A percentile compares a stretch with the other conserved stretches of the same genome.
These are phyloP conservation scores for Penicillium coprophilum DNA, from an alignment of 495 filamentous ascomycete species.

Conservation along the genomic window DNA sequence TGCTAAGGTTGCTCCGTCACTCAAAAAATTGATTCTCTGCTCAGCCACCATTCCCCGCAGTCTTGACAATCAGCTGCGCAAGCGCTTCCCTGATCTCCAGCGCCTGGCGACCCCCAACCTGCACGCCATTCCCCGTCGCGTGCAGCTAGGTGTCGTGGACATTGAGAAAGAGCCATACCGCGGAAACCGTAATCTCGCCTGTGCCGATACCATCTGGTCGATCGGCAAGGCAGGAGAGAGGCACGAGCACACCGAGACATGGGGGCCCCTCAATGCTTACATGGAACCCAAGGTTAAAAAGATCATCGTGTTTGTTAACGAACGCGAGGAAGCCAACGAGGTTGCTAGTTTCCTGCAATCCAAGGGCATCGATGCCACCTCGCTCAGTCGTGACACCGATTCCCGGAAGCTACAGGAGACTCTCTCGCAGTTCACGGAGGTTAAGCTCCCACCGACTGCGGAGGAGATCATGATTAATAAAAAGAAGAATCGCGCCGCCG, in stretches of 20 bases:
- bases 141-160: constrained; percentile 92
- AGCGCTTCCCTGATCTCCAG: constrained; percentile 75
- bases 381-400: constrained; percentile 77
- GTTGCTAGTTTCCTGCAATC: constrained; percentile 74
- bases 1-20: constrained; percentile 69
- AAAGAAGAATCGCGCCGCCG: constrained; percentile 33
- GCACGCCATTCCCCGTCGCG: constrained; percentile 90
- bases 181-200: constrained; percentile 86
- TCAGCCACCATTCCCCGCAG: constrained; percentile 92
- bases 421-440: constrained; percentile 72
- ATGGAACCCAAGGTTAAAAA: constrained; percentile 66
- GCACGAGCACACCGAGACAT: constrained; percentile 26
- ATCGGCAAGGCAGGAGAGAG: constrained; percentile 74
- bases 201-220: constrained; percentile 89
- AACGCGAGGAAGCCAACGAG: constrained; percentile 82
- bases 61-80: constrained; percentile 77
- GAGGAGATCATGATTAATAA: constrained; percentile 40
- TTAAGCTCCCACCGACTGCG: constrained; percentile 42
- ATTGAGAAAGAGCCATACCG: constrained; percentile 84
- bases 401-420: constrained; percentile 71
- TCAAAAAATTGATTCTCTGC: constrained; percentile 89
- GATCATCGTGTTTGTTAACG: constrained; percentile 96
- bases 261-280: constrained; percentile 32
- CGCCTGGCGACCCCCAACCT: constrained; percentile 92
- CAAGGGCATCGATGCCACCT: constrained; percentile 85